phyloP scores from a whole-genome alignment of 148 eudicot genomes.

The Heliamphora exappendiculata region DNA sequence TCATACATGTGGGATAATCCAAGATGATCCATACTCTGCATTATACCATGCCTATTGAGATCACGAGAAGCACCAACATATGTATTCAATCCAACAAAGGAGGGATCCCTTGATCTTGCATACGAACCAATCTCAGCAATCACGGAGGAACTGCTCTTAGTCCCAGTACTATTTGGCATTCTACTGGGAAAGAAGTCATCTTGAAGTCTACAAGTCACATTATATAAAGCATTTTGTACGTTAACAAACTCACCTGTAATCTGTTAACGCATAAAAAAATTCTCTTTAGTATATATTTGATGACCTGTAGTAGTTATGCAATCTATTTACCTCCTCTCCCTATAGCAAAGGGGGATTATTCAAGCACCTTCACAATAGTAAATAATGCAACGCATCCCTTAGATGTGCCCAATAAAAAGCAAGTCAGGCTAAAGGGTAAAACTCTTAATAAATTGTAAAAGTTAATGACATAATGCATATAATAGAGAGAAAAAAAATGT shows the following conservation, averaged over 20 bases:
- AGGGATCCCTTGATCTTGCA: constrained; percentile 28
- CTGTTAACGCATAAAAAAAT: constrained; percentile 25
- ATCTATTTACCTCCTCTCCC: no score
- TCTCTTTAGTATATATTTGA: background rate
- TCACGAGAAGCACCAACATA: constrained; percentile 23
- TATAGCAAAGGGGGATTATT: no score
- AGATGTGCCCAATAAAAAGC: no score
- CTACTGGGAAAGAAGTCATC: constrained; percentile 33
- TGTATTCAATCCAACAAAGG: constrained; percentile 22
- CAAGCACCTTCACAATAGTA: no score
- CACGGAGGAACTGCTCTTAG: constrained; percentile 21
- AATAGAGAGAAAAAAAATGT: no score
- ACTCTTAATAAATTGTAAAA: no score
- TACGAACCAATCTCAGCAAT: constrained; percentile 16
- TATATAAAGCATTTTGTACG: constrained; percentile 64
- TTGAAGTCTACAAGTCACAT: constrained; percentile 61
- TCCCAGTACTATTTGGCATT: constrained; percentile 24
- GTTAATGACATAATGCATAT: no score
- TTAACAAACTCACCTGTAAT: constrained; percentile 67
- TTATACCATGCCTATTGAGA: constrained; percentile 25
- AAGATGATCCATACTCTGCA: constrained; percentile 34
- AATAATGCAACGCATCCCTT: no score
- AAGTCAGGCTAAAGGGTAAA: no score
- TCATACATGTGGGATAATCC: constrained; percentile 29
- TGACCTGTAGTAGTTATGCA: background rate